Evolutionary conservation across 371 early-diverging fungal genomes (phyloP).

Genomic region (Circinella minor): DNA sequence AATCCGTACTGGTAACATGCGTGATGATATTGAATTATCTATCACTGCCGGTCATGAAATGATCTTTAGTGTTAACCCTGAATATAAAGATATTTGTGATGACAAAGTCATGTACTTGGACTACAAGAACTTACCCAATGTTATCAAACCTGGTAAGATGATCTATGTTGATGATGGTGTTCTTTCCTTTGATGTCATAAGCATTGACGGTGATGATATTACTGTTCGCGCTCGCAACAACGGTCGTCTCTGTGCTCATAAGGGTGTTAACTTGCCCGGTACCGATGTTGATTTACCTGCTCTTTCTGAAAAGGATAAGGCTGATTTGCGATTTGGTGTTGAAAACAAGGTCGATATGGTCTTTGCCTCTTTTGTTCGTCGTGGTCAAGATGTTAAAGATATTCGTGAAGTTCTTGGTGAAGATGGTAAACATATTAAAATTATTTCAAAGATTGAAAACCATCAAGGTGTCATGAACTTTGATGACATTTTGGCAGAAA

Average conservation of each 20-base stretch:
- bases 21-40: slow-evolving; percentile 55
- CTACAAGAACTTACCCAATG: slow-evolving; percentile 84
- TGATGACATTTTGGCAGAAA: slow-evolving; percentile 92
- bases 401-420: slow-evolving; percentile 85
- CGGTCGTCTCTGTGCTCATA: slow-evolving; percentile 74
- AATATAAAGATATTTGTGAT: slow-evolving; percentile 65
- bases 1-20: slow-evolving; percentile 82
- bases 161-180: slow-evolving; percentile 89
- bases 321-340: slow-evolving; percentile 91
- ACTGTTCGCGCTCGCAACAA: slow-evolving; percentile 72
- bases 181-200: slow-evolving; percentile 78
- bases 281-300: slow-evolving; percentile 90
- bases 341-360: slow-evolving; percentile 94
- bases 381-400: slow-evolving; percentile 86
- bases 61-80: slow-evolving; percentile 78
- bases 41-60: slow-evolving; percentile 72
- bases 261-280: slow-evolving; percentile 89
- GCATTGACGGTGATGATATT: slow-evolving; percentile 59
- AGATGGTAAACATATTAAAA: slow-evolving; percentile 85
- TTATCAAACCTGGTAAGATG: slow-evolving; percentile 76
- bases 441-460: slow-evolving; percentile 96
- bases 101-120: slow-evolving; percentile 80
- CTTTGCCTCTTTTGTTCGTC: slow-evolving; percentile 97
- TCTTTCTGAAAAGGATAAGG: slow-evolving; percentile 93
- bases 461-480: slow-evolving; percentile 96